Conservation (phyloP, 495 filamentous ascomycete genomes). For the Penicillium coprophilum region DNA sequence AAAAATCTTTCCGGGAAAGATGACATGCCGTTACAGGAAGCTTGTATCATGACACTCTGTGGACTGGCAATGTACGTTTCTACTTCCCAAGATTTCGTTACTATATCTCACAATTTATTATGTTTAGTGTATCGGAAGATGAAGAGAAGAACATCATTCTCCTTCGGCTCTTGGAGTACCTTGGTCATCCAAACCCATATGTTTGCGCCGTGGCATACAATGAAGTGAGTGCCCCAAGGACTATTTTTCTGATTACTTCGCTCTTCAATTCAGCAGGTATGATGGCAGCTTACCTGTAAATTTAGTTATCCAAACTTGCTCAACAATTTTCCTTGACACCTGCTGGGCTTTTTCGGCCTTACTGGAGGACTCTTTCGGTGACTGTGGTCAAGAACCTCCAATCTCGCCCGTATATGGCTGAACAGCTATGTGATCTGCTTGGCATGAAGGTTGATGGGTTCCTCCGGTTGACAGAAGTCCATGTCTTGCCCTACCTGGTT, state of each 20-base stretch:
- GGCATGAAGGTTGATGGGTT: conserved; percentile 70
- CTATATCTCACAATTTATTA: not conserved
- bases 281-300: conserved; percentile 7
- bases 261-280: not conserved
- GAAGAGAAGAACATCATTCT: conserved; percentile 84
- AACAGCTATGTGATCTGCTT: conserved; percentile 76
- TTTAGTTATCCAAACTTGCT: conserved; percentile 63
- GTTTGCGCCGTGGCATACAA: conserved; percentile 77
- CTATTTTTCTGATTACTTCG: not conserved
- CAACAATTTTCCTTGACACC: conserved; percentile 57
- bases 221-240: conserved; percentile 53
- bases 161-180: conserved; percentile 76
- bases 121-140: conserved; percentile 57
- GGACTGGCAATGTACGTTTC: conserved; percentile 65
- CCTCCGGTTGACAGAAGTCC: conserved; percentile 70
- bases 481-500: conserved; percentile 84
- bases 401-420: conserved; percentile 75
- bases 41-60: conserved; percentile 79
- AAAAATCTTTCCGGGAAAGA: conserved; percentile 66
- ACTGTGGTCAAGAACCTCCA: conserved; percentile 77
- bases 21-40: conserved; percentile 67
- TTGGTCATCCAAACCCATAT: conserved; percentile 79
- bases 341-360: conserved; percentile 72
- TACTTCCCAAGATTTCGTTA: not conserved
- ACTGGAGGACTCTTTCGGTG: conserved; percentile 80